Evolutionary conservation across 257 asterid genomes (phyloP), one percentile per base, ranked within the genome.

Genomic region (Przewalskia tangutica): DNA sequence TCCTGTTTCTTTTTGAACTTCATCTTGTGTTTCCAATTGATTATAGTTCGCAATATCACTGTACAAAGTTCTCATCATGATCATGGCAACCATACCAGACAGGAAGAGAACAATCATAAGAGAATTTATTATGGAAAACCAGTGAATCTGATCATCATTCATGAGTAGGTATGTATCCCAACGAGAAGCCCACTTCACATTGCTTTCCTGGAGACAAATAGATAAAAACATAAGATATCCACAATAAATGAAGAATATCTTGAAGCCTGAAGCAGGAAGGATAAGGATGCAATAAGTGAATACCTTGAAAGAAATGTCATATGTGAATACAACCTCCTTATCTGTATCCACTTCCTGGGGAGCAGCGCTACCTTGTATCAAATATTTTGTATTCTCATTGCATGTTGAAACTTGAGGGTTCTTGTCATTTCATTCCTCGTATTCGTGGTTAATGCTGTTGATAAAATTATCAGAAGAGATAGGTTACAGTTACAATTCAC

Each of bases 81-180:
- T 89, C 96, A 86, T 89, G 36, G 94, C 96, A 40, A 89, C 94
- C 94, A 90, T 88, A 32, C 96, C 92, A 44, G 93, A 90, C 13
- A 90, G 90, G 86, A 90, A 89, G 82, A 91, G 91, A 7, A 89
- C 92, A 27, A 90, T 88, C 93, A 91, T 88, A 82, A 91, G 82
- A 23, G 96, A 90, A 84, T 91, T 91, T 85, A 87, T 85, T 67
- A 91, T 91, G 18, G 94, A 90, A 60, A 91, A 91, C 94, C 91
- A 91, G 66, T 91, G 93, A 67, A 90, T 90, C 83, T 89, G 94
- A 84, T 90, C 93, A 58, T 88, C 96, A 59, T 89, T 88, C 92
- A 88, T 88, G 81, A 87, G 87, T 77, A 89, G 92, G 86, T 91
- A 91, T 27, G 94, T 80, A 55, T 90, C 92, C 96, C 94, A 91